Conservation (phyloP, 1,284 basidiomycete genomes). For the Microbotryum violaceum region DNA sequence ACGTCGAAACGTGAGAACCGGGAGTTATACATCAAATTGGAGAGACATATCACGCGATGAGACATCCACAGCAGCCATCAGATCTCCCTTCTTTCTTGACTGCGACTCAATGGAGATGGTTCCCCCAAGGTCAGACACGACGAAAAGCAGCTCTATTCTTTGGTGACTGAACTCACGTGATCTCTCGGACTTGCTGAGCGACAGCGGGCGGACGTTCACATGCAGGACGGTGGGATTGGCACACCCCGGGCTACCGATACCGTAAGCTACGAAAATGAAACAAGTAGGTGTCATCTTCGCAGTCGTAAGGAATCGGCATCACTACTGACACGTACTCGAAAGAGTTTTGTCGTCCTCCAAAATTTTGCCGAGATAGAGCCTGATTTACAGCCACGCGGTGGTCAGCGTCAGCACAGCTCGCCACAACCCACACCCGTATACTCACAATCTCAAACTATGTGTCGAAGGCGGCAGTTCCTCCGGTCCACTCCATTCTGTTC, state of each 20-base stretch:
- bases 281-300: background rate
- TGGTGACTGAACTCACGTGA: too few species aligned
- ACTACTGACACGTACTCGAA: background rate
- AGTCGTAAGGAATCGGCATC: background rate
- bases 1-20: too few species aligned
- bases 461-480: background rate
- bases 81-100: too few species aligned
- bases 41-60: too few species aligned
- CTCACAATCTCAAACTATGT: constrained; percentile 9
- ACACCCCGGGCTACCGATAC: background rate
- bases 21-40: too few species aligned
- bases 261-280: background rate
- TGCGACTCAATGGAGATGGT: too few species aligned
- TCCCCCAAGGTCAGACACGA: too few species aligned
- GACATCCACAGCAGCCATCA: too few species aligned
- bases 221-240: constrained; percentile 8
- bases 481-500: constrained; percentile 6
- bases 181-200: too few species aligned
- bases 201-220: constrained; percentile 7
- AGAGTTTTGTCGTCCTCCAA: constrained; percentile 1
- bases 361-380: constrained; percentile 18
- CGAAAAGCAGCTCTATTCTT: too few species aligned
- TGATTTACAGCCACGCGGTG: background rate
- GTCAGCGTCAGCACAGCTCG: background rate
- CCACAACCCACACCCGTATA: too few species aligned